Percentiles rank a stretch among this genome's conserved stretches.
These are phyloP conservation scores for Suillus plorans DNA, from an alignment of 768 basidiomycete species.

Conservation along the genomic window DNA sequence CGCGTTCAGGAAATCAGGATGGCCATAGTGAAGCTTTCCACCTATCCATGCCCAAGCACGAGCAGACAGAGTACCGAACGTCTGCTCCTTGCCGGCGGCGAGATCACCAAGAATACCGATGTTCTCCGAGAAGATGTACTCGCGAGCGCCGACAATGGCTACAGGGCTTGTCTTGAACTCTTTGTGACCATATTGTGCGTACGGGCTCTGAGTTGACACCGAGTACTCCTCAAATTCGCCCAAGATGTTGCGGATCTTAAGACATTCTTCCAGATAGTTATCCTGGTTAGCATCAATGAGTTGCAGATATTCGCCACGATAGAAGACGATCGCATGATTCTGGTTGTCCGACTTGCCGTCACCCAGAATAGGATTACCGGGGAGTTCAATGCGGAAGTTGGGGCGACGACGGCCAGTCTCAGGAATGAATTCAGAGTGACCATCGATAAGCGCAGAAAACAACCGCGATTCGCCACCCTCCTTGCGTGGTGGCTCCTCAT, in stretches of 20 bases:
- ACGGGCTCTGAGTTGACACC: constrained; percentile 85
- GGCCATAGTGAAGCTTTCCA: constrained; percentile 98
- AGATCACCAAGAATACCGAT: constrained; percentile 98
- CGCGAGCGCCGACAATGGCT: constrained; percentile 97
- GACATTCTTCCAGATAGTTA: constrained; percentile 98
- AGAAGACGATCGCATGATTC: constrained; percentile 99
- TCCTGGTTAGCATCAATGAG: constrained; percentile 99
- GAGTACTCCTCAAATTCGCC: constrained; percentile 95
- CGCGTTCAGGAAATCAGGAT: constrained; percentile 98
- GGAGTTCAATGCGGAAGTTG: constrained; percentile 98
- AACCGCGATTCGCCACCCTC: constrained; percentile 94
- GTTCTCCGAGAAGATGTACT: constrained; percentile 99
- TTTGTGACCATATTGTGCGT: constrained; percentile 85
- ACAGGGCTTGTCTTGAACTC: constrained; percentile 89
- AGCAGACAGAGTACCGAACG: constrained; percentile 97
- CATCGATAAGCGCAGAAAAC: constrained; percentile 96
- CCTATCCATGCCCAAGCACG: constrained; percentile 96
- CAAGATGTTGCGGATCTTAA: constrained; percentile 98
- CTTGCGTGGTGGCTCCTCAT: constrained; percentile 91
- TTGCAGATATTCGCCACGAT: constrained; percentile 98
- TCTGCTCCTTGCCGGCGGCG: constrained; percentile 99
- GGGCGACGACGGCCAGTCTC: constrained; percentile 87
- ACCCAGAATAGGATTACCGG: constrained; percentile 98
- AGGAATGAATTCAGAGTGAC: constrained; percentile 92
- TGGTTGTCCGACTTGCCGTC: constrained; percentile 99